Conservation (phyloP, 1,284 basidiomycete species). For the Fomes fomentarius region DNA sequence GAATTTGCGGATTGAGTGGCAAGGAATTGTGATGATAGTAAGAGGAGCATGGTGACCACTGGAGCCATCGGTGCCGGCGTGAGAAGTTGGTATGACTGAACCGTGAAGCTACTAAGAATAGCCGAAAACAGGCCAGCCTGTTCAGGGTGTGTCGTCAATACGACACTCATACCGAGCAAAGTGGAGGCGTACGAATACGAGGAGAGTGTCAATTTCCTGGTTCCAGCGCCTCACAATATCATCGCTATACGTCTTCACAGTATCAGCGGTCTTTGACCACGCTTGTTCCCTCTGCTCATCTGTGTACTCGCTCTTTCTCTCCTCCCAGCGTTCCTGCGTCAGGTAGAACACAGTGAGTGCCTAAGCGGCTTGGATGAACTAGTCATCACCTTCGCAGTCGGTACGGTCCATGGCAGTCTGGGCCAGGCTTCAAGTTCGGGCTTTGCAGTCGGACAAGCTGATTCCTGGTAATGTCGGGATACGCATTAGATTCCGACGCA, state of each 20-base stretch:
- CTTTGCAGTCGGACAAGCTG: slow-evolving; percentile 1
- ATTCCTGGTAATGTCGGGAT: no score
- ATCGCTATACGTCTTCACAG: background rate
- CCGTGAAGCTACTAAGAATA: slow-evolving; percentile 2
- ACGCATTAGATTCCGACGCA: no score
- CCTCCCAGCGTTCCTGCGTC: no score
- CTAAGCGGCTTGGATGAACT: no score
- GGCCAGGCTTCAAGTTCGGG: no score
- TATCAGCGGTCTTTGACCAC: background rate
- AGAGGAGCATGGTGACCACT: background rate
- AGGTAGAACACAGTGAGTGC: no score
- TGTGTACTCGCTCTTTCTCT: no score
- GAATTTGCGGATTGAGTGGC: background rate
- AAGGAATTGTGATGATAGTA: slow-evolving; percentile 2
- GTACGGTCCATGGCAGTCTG: no score
- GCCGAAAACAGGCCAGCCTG: slow-evolving; percentile 8
- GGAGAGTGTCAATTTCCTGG: slow-evolving; percentile 1
- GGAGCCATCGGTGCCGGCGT: background rate
- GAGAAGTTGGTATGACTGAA: slow-evolving; percentile 4
- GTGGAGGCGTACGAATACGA: background rate
- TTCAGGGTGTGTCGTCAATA: background rate
- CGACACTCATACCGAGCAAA: no score
- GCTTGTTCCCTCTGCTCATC: no score
- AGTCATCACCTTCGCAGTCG: no score
- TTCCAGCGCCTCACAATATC: slow-evolving; percentile 1